Evolutionary conservation across 2,329 filamentous ascomycete genomes (phyloP), one percentile per base, ranked within the genome.

Genomic region (Monosporascus sp.): DNA sequence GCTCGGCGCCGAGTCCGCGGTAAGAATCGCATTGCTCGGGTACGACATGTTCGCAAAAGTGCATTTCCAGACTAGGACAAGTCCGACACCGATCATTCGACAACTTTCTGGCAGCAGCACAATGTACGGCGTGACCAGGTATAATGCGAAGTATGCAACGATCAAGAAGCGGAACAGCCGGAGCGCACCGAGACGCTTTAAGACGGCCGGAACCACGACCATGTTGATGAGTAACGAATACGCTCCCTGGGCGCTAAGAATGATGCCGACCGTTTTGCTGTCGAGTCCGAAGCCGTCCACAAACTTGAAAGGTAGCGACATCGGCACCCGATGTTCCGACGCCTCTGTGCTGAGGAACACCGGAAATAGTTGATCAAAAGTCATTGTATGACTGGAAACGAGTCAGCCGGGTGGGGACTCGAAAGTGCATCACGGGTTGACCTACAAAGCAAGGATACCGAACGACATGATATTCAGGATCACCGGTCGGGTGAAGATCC

Each of bases 371-470:
- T 96, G 89, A 71, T 99, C 94, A 63, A 96, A 94, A 0, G 92
- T 95, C 72, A 99, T 97, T 14, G 93, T 97, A 74, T 97, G 93
- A 74, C 92, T 96, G 41, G 57, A 35, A 14, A 53, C 52, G 31
- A 60, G 44, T 52, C 48, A 67, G 57, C 62, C 17, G 22, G 48
- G 31, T 3, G 5, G 14, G 3, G 11, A 50, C 9, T 39, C 35
- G 43, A 11, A n/a, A 14, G 14, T 20, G n/a, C 14, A 48, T 7
- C 52, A 63, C 49, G 43, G 22, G 15, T 27, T n/a, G 52, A 86
- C 90, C 83, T 80, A 96, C 91, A 96, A 97, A 59, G 93, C 93
- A 55, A 97, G 77, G 63, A 97, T 90, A 45, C 92, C 93, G 67
- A 95, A 96, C 50, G 89, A 90, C 53, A 93, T 74, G 58, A 97